Base-by-base conservation (phyloP, 2,329 filamentous ascomycete genomes). In the Tolypocladium guangdongense region DNA sequence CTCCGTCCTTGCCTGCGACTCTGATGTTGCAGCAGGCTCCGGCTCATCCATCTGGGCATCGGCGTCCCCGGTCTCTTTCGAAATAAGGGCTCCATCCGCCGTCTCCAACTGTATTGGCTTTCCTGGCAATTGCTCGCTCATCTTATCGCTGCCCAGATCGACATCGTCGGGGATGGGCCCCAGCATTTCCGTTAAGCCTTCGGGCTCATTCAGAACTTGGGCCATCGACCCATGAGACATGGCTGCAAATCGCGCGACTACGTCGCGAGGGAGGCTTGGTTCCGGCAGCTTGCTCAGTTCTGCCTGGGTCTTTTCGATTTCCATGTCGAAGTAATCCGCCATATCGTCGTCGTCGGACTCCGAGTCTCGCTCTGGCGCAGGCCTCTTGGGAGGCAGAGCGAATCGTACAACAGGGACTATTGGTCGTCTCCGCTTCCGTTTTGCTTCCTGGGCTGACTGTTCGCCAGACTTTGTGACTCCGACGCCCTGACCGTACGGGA, bases 271-370 rank as follows among this genome's bases (percentile, higher is more conserved):
- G 54, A 56, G 63, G 56, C 54, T 73, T 60, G 55, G 69, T 60
- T 54, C 70, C 60, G 75, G 70, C 7, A 81, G 63, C 50, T 73
- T 75, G 54, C 71, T 71, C 33, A 83, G 60, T 52, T 78, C 72
- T 0, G 66, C 66, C 55, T 81, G 74, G 2, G 74, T 72, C 60
- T 81, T 77, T 43, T 69, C 64, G 38, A 82, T 80, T 58, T 81
- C 70, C 52, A 70, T 69, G 51, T 76, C 72, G 52, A 83, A 80
- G 55, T 78, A 78, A 51, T 80, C 77, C 20, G 74, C 78, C 68
- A 82, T 77, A 46, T 80, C 80, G 54, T 83, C 80, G 45, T 82
- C 77, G 50, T 82, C 78, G 0, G 78, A 80, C 47, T 77, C 76
- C 2, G 68, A 69, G 38, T 64, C 65, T 49, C 68, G 64, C 37